Evolutionary conservation across 306 rosid species (phyloP), one percentile per base, ranked within the genome.

Genomic region (Ziziphus jujuba): DNA sequence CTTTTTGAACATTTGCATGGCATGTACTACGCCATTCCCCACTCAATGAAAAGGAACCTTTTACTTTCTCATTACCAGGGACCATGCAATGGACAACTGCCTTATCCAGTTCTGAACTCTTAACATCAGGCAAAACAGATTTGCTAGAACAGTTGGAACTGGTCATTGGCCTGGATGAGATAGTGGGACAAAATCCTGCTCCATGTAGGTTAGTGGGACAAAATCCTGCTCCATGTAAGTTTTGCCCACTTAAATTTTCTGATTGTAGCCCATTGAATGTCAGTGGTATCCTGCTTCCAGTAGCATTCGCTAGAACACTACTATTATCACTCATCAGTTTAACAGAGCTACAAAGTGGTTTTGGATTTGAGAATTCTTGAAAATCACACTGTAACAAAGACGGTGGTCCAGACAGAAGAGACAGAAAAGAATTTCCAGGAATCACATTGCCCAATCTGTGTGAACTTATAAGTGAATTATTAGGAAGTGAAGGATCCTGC

Each of bases 371-470:
- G 17, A 70, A 36, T 24, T 75, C 77, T 50, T 74, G 79, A 53
- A 70, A 79, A 54, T 66, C 80, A 74, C 52, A 56, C 47, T 79
- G 80, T 57, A 79, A 54, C 21, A 79, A 48, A 0, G 84, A 65
- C 13, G 79, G 77, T 14, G 84, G 59, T 56, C 67, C 84, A 53
- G 84, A 74, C 17, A 74, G 70, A 52, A 79, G 77, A 47, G 80
- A 63, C 23, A 79, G 73, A 48, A 79, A 79, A 9, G 80, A 79
- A 70, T 70, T 70, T 22, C 70, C 84, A 28, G 40, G 58, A 9
- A 55, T 61, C 21, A 13, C 74, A 70, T 59, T 63, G 24, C 56
- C 72, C 48, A 70, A 53, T 56, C 69, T 71, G 21, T 71, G 63
- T 40, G 71, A 66, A 51, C 33, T 65, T 57, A 66, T 48, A 61